Conservation (phyloP, 2,329 filamentous ascomycete genomes). For the Aspergillus terreus region DNA sequence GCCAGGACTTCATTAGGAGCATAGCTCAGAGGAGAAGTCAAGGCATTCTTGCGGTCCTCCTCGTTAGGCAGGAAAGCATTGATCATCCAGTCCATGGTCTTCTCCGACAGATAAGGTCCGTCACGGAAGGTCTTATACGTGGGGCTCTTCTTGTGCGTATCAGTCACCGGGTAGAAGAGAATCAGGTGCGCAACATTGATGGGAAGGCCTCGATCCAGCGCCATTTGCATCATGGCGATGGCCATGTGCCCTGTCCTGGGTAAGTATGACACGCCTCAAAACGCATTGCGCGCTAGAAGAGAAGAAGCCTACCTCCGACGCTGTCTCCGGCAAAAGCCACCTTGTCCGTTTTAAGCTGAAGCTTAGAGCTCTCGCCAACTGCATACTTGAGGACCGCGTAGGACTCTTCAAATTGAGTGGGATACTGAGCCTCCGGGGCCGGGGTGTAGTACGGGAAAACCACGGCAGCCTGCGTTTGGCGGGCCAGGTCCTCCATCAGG, state of each 20-base stretch:
- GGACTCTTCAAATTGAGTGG: conserved; percentile 10
- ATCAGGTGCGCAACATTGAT: conserved; percentile 4
- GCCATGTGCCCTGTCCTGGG: conserved; percentile 5
- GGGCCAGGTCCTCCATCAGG: conserved; percentile 8
- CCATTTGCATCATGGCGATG: conserved; percentile 9
- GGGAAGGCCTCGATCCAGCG: not conserved
- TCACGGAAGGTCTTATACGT: conserved; percentile 7
- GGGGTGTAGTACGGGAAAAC: conserved; percentile 8
- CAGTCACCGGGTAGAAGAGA: conserved; percentile 9
- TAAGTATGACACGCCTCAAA: not conserved
- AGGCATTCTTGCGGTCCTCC: conserved; percentile 2
- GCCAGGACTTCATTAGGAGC: conserved; percentile 4
- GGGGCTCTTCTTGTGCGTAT: conserved; percentile 5
- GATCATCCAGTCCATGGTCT: conserved; percentile 10
- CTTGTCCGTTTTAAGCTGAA: not conserved
- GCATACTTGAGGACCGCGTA: conserved; percentile 7
- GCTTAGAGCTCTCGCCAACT: not conserved
- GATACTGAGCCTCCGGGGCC: conserved; percentile 8
- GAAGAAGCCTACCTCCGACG: not conserved
- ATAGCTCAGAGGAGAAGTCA: conserved; percentile 5
- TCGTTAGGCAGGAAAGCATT: conserved; percentile 7
- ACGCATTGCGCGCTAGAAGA: not conserved
- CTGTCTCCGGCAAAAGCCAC: not conserved
- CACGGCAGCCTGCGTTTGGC: conserved; percentile 4
- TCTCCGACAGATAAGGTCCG: conserved; percentile 6